Conservation (phyloP, 257 asterid species). For the Lithospermum erythrorhizon region DNA sequence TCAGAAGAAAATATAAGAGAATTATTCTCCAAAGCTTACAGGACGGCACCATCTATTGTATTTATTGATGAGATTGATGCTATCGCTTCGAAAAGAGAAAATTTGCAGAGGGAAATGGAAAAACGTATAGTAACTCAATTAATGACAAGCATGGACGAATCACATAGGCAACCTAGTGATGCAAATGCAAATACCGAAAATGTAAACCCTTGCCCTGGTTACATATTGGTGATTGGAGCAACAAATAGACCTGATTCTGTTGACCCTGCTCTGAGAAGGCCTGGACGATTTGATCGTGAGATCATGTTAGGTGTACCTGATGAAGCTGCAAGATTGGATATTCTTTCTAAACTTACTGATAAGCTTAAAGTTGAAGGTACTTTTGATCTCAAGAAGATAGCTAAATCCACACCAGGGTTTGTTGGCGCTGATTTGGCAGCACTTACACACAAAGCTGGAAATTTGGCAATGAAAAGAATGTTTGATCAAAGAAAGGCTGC, state of each 20-base stretch:
- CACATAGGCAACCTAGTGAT: slow-evolving; percentile 35
- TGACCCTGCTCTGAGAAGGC: slow-evolving; percentile 42
- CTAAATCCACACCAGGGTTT: slow-evolving; percentile 75
- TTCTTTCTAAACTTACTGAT: slow-evolving; percentile 46
- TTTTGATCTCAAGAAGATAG: slow-evolving; percentile 67
- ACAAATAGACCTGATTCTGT: slow-evolving; percentile 39
- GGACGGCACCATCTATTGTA: slow-evolving; percentile 39
- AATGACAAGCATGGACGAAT: slow-evolving; percentile 86
- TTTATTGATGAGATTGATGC: slow-evolving; percentile 47
- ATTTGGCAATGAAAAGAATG: slow-evolving; percentile 75
- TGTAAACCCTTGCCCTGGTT: slow-evolving; percentile 33
- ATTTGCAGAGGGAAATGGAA: slow-evolving; percentile 71
- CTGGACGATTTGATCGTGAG: slow-evolving; percentile 52
- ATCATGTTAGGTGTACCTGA: slow-evolving; percentile 64
- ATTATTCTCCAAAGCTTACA: slow-evolving; percentile 37
- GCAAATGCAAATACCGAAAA: slow-evolving; percentile 35
- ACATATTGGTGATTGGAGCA: slow-evolving; percentile 43
- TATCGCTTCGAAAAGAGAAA: slow-evolving; percentile 62
- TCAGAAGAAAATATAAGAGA: slow-evolving; percentile 50
- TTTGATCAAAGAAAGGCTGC: slow-evolving; percentile 35
- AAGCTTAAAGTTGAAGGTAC: slow-evolving; percentile 71
- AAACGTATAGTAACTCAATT: slow-evolving; percentile 74
- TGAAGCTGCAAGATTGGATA: slow-evolving; percentile 67
- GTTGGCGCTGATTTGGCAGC: slow-evolving; percentile 88
- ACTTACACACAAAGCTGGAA: slow-evolving; percentile 61